These are phyloP conservation scores for Licmophora abbreviata DNA, from an alignment of 108 stramenopile species.

Conservation along the genomic window DNA sequence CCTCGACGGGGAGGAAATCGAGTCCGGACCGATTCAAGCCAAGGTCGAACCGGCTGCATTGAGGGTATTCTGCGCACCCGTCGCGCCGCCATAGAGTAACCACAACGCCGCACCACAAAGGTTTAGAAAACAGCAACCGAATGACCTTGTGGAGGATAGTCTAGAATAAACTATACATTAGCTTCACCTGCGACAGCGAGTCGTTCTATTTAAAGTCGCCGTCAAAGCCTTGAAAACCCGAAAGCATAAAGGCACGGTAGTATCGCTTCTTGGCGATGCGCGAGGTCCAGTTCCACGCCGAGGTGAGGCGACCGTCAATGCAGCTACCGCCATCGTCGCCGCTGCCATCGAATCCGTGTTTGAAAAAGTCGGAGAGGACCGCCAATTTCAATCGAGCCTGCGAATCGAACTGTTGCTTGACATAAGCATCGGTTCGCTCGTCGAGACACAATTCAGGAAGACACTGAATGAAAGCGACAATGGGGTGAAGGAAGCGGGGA, in stretches of 20 bases:
- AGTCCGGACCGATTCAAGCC: conserved; percentile 77
- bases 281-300: conserved; percentile 84
- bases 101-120: too few species aligned
- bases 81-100: too few species aligned
- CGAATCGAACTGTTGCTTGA: conserved; percentile 44
- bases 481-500: conserved; percentile 68
- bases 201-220: conserved; percentile 56
- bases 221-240: conserved; percentile 83
- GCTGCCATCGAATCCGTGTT: conserved; percentile 80
- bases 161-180: too few species aligned
- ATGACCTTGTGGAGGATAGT: too few species aligned
- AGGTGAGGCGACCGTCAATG: conserved; percentile 85
- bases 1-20: conserved; percentile 83
- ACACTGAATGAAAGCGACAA: conserved; percentile 43
- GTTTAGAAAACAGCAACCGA: too few species aligned
- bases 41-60: conserved; percentile 33
- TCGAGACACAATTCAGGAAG: conserved; percentile 37
- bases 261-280: conserved; percentile 68
- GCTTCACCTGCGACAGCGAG: too few species aligned
- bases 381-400: conserved; percentile 37
- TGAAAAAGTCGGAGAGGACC: conserved; percentile 80
- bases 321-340: conserved; percentile 86
- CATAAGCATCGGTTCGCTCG: conserved; percentile 43
- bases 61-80: conserved; percentile 37
- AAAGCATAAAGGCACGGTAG: conserved; percentile 69